Percentiles rank a stretch among this genome's conserved stretches.
phyloP scores from a whole-genome alignment of 768 basidiomycete genomes.

The Tubosaeta sp. region DNA sequence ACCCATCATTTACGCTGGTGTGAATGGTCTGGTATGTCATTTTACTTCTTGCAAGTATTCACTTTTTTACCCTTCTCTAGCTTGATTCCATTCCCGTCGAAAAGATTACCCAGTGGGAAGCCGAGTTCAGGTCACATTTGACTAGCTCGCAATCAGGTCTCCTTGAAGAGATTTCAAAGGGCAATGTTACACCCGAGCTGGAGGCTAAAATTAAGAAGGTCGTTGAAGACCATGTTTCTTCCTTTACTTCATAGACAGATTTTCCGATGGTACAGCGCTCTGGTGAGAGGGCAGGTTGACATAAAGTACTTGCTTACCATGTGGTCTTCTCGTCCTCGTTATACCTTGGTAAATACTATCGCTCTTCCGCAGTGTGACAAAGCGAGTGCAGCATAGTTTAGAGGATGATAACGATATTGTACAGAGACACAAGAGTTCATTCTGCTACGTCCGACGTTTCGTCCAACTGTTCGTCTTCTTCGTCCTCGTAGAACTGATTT shows the following conservation, averaged over 20 bases:
- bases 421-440: constrained; percentile 5
- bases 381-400: no score
- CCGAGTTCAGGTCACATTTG: constrained; percentile 87
- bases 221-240: constrained; percentile 82
- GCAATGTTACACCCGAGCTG: constrained; percentile 82
- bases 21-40: constrained; percentile 87
- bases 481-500: constrained; percentile 51
- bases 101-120: constrained; percentile 90
- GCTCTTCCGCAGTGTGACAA: constrained; percentile 24
- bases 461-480: constrained; percentile 35
- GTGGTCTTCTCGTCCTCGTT: constrained; percentile 17
- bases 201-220: constrained; percentile 95
- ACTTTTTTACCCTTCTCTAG: constrained; percentile 30
- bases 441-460: constrained; percentile 6
- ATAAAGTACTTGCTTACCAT: constrained; percentile 15
- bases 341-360: constrained; percentile 29
- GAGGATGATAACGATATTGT: background rate
- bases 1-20: constrained; percentile 98
- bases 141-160: constrained; percentile 67
- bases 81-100: constrained; percentile 96
- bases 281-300: constrained; percentile 15
- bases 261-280: constrained; percentile 11
- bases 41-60: background rate
- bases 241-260: constrained; percentile 59
- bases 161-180: constrained; percentile 80